Evolutionary conservation across 1,284 basidiomycete genomes (phyloP).

Genomic region (Trichosporon sp.): DNA sequence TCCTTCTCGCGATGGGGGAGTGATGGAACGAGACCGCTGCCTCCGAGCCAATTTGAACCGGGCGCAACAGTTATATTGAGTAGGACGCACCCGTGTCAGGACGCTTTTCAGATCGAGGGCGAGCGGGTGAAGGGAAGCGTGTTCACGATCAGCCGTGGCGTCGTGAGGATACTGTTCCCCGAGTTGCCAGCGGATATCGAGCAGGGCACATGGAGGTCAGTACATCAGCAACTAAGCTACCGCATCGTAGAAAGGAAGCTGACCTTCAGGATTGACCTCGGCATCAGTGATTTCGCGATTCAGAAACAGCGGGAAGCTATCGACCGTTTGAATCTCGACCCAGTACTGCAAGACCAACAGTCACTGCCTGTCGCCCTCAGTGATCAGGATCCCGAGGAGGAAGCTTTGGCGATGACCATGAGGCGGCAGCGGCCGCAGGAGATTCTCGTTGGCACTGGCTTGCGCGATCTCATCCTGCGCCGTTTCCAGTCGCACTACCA

Average conservation of each 20-base stretch:
- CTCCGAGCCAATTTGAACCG: conserved; percentile 40
- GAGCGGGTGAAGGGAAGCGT: conserved; percentile 57
- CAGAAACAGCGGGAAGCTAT: conserved; percentile 68
- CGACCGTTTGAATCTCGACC: conserved; percentile 57
- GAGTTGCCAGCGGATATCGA: conserved; percentile 49
- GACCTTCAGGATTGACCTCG: conserved; percentile 60
- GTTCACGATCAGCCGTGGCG: conserved; percentile 47
- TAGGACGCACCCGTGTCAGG: conserved; percentile 53
- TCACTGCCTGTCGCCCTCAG: not conserved
- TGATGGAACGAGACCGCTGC: conserved; percentile 50
- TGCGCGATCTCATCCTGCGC: conserved; percentile 62
- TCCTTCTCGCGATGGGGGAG: conserved; percentile 57
- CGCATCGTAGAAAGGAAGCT: not conserved
- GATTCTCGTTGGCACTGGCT: conserved; percentile 61
- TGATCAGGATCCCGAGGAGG: conserved; percentile 6
- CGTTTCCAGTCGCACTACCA: conserved; percentile 49
- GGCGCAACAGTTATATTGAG: conserved; percentile 64
- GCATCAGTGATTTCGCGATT: conserved; percentile 61
- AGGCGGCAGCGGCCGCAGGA: conserved; percentile 48
- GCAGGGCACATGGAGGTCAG: conserved; percentile 56
- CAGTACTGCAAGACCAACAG: conserved; percentile 47
- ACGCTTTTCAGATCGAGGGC: conserved; percentile 48
- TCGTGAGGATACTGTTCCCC: conserved; percentile 58
- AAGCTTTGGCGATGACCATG: conserved; percentile 14
- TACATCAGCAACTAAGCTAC: not conserved